Percentiles rank a stretch among this genome's conserved stretches.
Conservation (phyloP, 129 eudicot species). For the Flaveria sonorensis region DNA sequence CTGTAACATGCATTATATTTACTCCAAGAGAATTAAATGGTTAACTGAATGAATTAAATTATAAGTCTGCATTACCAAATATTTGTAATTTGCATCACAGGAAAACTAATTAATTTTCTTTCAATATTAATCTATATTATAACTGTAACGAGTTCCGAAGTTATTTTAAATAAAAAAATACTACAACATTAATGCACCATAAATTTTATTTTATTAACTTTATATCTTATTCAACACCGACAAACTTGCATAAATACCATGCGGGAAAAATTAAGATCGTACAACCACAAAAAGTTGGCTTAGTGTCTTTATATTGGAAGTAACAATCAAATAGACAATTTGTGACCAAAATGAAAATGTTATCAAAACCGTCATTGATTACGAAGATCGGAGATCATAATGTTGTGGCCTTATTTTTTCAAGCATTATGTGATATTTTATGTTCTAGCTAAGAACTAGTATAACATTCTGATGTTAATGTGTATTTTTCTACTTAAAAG, state of each 20-base stretch:
- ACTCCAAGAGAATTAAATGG: too few relatives aligned
- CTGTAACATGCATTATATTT: too few relatives aligned
- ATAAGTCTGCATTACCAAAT: too few relatives aligned
- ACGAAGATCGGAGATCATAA: conserved; percentile 4
- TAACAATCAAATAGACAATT: conserved; percentile 12
- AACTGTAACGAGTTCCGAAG: neutral
- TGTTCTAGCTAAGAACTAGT: neutral
- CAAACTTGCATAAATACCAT: neutral
- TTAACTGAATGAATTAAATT: too few relatives aligned
- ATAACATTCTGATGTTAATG: too few relatives aligned
- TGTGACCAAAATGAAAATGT: neutral
- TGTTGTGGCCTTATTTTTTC: neutral
- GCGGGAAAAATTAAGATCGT: neutral
- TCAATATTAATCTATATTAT: neutral
- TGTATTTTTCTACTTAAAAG: too few relatives aligned
- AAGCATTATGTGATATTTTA: neutral
- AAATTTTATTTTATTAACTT: neutral
- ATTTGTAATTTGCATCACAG: neutral
- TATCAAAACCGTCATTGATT: conserved; percentile 20
- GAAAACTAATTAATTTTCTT: neutral
- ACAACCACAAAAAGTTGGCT: neutral
- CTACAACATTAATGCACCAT: neutral
- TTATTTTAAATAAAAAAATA: too few relatives aligned
- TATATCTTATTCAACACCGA: neutral
- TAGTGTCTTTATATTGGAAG: conserved; percentile 24